These are phyloP conservation scores for Camillea tinctor DNA, from an alignment of 2,329 filamentous ascomycete species.

Conservation along the genomic window DNA sequence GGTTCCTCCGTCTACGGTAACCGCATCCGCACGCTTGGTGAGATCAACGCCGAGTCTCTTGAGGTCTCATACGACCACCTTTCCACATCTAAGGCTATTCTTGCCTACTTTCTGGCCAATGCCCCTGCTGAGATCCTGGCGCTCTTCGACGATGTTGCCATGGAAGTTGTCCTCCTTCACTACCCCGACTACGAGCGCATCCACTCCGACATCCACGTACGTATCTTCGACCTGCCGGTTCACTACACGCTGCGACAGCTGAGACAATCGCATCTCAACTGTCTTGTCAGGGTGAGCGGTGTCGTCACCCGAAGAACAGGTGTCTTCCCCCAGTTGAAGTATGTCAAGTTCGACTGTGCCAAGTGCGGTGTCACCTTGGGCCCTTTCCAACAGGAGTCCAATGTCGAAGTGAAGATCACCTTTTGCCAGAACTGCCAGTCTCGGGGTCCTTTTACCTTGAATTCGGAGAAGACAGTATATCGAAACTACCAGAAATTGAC, in stretches of 20 bases:
- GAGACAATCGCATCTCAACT: slow-evolving; percentile 93
- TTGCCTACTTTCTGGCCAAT: slow-evolving; percentile 95
- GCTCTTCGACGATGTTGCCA: slow-evolving; percentile 93
- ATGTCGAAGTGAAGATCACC: slow-evolving; percentile 91
- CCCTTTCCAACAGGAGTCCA: slow-evolving; percentile 96
- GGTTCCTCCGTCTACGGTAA: slow-evolving; percentile 93
- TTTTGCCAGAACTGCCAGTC: slow-evolving; percentile 98
- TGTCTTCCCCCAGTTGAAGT: slow-evolving; percentile 96
- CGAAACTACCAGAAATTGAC: slow-evolving; percentile 98
- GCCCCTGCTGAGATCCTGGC: slow-evolving; percentile 93
- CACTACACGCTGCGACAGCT: slow-evolving; percentile 94
- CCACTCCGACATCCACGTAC: slow-evolving; percentile 95
- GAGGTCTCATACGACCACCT: slow-evolving; percentile 96
- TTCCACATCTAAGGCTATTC: slow-evolving; percentile 82
- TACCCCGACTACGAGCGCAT: slow-evolving; percentile 98
- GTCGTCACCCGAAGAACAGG: slow-evolving; percentile 93
- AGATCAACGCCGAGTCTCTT: slow-evolving; percentile 92
- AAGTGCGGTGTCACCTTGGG: slow-evolving; percentile 92
- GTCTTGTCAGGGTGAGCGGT: slow-evolving; percentile 87
- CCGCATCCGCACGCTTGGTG: slow-evolving; percentile 91
- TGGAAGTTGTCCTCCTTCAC: slow-evolving; percentile 93
- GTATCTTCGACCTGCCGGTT: slow-evolving; percentile 90
- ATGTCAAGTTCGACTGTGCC: slow-evolving; percentile 95
- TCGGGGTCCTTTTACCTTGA: slow-evolving; percentile 89
- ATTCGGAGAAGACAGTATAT: slow-evolving; percentile 97